phyloP scores from a whole-genome alignment of 176 grass and related monocot genomes.

The Elymus sibiricus region DNA sequence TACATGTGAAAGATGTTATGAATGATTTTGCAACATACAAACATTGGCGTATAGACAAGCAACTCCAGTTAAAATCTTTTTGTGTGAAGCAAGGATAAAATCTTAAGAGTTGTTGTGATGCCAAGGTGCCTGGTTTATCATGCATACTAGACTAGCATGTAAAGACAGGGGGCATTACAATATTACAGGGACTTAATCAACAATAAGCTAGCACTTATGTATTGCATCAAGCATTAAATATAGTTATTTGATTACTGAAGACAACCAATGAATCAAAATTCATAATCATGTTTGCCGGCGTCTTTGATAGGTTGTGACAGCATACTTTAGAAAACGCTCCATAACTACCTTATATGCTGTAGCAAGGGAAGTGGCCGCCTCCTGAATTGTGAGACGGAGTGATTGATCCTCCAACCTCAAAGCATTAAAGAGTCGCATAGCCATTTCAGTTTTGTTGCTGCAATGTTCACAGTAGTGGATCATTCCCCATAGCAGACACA shows the following conservation, averaged over 20 bases:
- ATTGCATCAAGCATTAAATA: neutral
- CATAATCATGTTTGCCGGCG: neutral
- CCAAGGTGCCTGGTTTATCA: neutral
- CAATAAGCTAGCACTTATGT: slow-evolving; percentile 6
- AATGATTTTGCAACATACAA: neutral
- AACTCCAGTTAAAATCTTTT: neutral
- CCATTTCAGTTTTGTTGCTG: slow-evolving; percentile 95
- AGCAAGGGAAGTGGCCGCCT: slow-evolving; percentile 80
- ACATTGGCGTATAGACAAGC: neutral
- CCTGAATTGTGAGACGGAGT: slow-evolving; percentile 75
- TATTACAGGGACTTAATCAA: neutral
- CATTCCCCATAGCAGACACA: slow-evolving; percentile 18
- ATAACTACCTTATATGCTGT: slow-evolving; percentile 77
- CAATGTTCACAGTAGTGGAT: slow-evolving; percentile 20
- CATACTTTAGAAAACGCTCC: slow-evolving; percentile 6
- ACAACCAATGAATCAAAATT: neutral
- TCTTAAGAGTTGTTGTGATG: neutral
- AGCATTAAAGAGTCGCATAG: slow-evolving; percentile 77
- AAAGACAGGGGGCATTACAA: neutral
- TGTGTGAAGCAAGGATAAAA: neutral
- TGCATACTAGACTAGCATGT: slow-evolving; percentile 6
- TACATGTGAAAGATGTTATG: neutral
- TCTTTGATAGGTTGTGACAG: neutral
- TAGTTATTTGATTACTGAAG: neutral
- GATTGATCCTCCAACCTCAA: slow-evolving; percentile 88